A percentile compares a stretch with the other conserved stretches of the same genome.
phyloP scores from a whole-genome alignment of 805 yeast genomes.

The Ascoidea rubescens region DNA sequence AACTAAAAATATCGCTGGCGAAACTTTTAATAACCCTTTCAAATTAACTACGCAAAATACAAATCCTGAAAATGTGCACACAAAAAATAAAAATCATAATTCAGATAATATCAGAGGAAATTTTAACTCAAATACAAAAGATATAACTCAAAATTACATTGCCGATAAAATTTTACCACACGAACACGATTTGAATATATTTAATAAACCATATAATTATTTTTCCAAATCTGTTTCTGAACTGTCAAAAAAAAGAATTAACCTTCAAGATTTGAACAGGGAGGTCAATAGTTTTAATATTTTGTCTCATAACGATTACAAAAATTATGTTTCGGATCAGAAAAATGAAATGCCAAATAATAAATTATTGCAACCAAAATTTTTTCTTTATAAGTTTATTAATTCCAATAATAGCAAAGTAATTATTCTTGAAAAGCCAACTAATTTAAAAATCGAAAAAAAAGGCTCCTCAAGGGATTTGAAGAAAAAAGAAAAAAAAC shows the following conservation, averaged over 20 bases:
- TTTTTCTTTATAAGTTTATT: slow-evolving; percentile 6
- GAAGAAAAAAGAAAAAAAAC: neutral
- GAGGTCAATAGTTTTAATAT: neutral
- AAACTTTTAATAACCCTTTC: too few relatives aligned
- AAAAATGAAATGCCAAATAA: slow-evolving; percentile 4
- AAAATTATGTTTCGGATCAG: neutral
- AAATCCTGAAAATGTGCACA: too few relatives aligned
- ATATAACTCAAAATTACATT: too few relatives aligned
- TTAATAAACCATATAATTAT: neutral
- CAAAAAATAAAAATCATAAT: too few relatives aligned
- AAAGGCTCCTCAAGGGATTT: neutral
- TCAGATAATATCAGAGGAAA: too few relatives aligned
- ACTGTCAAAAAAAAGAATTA: neutral
- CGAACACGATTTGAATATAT: neutral
- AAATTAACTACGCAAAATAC: too few relatives aligned
- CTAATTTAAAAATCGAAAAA: neutral
- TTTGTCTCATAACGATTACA: neutral
- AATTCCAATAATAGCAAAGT: slow-evolving; percentile 2
- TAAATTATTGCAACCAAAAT: slow-evolving; percentile 4
- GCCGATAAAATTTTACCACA: neutral
- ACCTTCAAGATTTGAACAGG: neutral
- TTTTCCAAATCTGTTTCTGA: too few relatives aligned
- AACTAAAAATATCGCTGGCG: too few relatives aligned
- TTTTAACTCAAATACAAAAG: too few relatives aligned
- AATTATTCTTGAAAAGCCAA: neutral